Conservation (phyloP, 2,329 filamentous ascomycete genomes). For the Teratosphaeria destructans region DNA sequence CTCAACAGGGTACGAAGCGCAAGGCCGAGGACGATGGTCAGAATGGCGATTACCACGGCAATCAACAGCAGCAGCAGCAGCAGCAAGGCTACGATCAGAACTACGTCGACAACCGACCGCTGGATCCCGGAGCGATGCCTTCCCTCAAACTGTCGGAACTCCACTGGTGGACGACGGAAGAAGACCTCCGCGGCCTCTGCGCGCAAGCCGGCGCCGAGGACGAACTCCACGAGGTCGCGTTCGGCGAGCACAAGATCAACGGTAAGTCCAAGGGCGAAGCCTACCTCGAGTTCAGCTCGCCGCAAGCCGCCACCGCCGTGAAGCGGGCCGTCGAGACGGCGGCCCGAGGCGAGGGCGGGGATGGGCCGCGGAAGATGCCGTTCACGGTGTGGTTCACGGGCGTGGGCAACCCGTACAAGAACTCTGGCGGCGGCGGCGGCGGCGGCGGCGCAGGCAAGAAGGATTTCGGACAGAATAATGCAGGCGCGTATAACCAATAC, state of each 20-base stretch:
- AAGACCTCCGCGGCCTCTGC: conserved; percentile 78
- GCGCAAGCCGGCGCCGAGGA: conserved; percentile 64
- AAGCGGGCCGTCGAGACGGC: conserved; percentile 57
- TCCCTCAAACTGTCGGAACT: conserved; percentile 82
- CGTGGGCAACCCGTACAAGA: conserved; percentile 70
- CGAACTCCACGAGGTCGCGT: conserved; percentile 84
- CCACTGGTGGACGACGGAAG: conserved; percentile 94
- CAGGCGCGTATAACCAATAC: conserved; percentile 27
- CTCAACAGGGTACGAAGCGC: conserved; percentile 45
- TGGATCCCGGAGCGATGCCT: conserved; percentile 51
- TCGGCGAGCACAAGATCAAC: conserved; percentile 97
- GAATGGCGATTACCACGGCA: conserved; percentile 2
- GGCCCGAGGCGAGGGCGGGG: conserved; percentile 9
- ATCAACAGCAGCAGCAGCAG: conserved; percentile 1
- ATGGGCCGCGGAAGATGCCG: conserved; percentile 9
- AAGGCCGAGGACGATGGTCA: conserved; percentile 40
- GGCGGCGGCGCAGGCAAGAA: conserved; percentile 5
- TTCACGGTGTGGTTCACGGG: conserved; percentile 9
- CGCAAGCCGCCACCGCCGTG: conserved; percentile 73
- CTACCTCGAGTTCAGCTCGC: conserved; percentile 74
- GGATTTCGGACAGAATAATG: conserved; percentile 3
- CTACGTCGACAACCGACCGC: conserved; percentile 26
- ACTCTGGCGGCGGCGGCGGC: conserved; percentile 46
- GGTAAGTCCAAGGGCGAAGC: conserved; percentile 94
- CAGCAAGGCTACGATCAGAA: conserved; percentile 1